Conservation (phyloP, 2,329 filamentous ascomycete genomes). For the Graphilbum sp. region DNA sequence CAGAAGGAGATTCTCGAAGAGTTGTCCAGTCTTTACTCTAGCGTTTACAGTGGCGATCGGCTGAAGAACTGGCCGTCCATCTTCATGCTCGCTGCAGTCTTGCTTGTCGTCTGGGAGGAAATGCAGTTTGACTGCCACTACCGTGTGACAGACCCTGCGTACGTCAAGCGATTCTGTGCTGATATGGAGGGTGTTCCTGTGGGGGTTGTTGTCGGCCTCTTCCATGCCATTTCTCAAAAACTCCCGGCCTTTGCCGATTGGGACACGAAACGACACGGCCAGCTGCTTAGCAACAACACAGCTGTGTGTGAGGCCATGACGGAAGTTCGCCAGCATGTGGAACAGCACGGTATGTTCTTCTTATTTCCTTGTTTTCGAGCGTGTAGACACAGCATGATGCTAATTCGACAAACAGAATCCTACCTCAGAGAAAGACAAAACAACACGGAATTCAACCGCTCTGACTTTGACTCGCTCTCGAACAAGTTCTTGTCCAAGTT, state of each 20-base stretch:
- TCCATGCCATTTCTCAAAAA: constrained; percentile 96
- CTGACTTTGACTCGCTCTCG: constrained; percentile 86
- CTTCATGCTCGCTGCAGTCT: constrained; percentile 88
- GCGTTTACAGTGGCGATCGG: constrained; percentile 91
- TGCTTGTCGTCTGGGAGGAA: constrained; percentile 92
- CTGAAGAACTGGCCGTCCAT: constrained; percentile 99
- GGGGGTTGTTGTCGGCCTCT: constrained; percentile 88
- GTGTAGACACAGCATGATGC: not conserved
- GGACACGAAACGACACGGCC: constrained; percentile 83
- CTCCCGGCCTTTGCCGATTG: constrained; percentile 83
- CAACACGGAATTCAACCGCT: constrained; percentile 63
- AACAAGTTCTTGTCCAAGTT: constrained; percentile 97
- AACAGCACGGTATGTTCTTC: constrained; percentile 66
- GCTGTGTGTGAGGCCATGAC: constrained; percentile 94
- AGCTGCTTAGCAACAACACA: constrained; percentile 76
- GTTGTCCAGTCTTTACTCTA: constrained; percentile 84
- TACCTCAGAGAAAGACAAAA: constrained; percentile 70
- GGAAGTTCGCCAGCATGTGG: constrained; percentile 81
- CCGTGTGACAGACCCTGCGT: constrained; percentile 67
- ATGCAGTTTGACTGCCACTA: constrained; percentile 99
- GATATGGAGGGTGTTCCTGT: constrained; percentile 96
- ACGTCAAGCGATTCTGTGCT: constrained; percentile 84
- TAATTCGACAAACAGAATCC: constrained; percentile 54
- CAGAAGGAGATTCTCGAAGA: constrained; percentile 95
- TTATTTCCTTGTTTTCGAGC: not conserved